phyloP scores from a whole-genome alignment of 1,284 basidiomycete species.

The Sparassis latifolia region DNA sequence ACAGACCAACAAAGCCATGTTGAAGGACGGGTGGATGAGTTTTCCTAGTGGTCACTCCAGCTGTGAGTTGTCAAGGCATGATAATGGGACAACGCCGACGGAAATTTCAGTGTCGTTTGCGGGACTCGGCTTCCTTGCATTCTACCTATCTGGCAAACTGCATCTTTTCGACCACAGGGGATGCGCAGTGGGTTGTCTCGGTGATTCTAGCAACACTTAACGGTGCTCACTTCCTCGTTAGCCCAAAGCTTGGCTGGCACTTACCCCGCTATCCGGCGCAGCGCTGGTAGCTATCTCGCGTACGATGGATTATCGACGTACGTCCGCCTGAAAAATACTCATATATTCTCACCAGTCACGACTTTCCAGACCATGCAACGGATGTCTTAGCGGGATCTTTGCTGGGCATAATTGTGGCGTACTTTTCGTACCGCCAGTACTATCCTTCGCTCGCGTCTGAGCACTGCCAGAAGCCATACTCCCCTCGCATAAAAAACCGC shows the following conservation, averaged over 20 bases:
- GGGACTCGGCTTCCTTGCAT: constrained; percentile 84
- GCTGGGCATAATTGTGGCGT: constrained; percentile 69
- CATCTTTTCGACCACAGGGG: constrained; percentile 85
- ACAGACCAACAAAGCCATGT: constrained; percentile 46
- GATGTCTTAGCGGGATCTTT: constrained; percentile 80
- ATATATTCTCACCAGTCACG: neutral
- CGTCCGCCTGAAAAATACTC: neutral
- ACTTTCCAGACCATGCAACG: constrained; percentile 71
- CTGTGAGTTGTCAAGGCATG: constrained; percentile 35
- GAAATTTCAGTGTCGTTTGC: constrained; percentile 74
- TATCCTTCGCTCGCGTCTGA: constrained; percentile 58
- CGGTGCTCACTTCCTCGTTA: constrained; percentile 19
- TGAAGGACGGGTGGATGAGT: constrained; percentile 87
- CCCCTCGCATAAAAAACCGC: constrained; percentile 57
- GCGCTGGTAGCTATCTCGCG: constrained; percentile 87
- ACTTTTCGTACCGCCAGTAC: constrained; percentile 80
- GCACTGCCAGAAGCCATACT: constrained; percentile 67
- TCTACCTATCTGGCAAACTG: constrained; percentile 88
- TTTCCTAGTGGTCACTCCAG: constrained; percentile 94
- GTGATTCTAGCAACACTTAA: neutral
- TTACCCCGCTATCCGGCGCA: constrained; percentile 75
- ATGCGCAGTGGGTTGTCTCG: constrained; percentile 52
- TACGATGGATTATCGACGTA: constrained; percentile 85
- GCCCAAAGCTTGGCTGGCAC: constrained; percentile 81
- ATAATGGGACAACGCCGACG: neutral